These are phyloP conservation scores for Zasmidium cellare DNA, from an alignment of 2,329 filamentous ascomycete species.

Conservation along the genomic window DNA sequence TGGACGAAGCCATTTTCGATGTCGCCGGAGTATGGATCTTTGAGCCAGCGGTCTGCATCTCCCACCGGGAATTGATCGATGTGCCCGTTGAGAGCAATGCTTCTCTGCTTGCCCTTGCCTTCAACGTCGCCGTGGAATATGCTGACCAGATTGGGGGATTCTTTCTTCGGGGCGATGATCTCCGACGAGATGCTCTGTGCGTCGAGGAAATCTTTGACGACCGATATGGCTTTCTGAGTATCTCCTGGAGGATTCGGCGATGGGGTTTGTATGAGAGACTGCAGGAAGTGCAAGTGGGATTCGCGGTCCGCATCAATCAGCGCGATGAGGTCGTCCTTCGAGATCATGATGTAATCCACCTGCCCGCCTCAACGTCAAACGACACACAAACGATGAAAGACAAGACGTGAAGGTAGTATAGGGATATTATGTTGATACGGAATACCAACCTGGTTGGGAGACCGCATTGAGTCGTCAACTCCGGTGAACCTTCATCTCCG, in stretches of 20 bases:
- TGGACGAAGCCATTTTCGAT: conserved; percentile 36
- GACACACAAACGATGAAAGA: no score
- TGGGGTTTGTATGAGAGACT: conserved; percentile 36
- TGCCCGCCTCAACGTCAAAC: no score
- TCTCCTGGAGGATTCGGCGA: conserved; percentile 43
- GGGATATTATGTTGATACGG: no score
- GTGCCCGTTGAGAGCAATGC: conserved; percentile 45
- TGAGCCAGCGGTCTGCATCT: conserved; percentile 36
- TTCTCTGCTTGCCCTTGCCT: conserved; percentile 24
- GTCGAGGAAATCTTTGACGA: conserved; percentile 22
- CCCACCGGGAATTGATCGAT: conserved; percentile 45
- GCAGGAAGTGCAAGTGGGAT: conserved; percentile 33
- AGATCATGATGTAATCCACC: neutral
- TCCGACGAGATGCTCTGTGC: conserved; percentile 24
- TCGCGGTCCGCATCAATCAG: conserved; percentile 30
- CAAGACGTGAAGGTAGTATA: no score
- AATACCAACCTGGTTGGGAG: no score
- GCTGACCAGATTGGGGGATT: conserved; percentile 39
- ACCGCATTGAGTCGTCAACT: no score
- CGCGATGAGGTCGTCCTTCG: conserved; percentile 26
- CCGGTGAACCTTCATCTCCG: no score
- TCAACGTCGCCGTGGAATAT: conserved; percentile 27
- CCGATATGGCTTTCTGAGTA: conserved; percentile 36
- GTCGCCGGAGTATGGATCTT: conserved; percentile 41
- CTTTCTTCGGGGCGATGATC: conserved; percentile 32